Percentiles rank a stretch among this genome's conserved stretches.
These are phyloP conservation scores for Mucor mucedo DNA, from an alignment of 371 early-diverging fungal genomes.

Conservation along the genomic window DNA sequence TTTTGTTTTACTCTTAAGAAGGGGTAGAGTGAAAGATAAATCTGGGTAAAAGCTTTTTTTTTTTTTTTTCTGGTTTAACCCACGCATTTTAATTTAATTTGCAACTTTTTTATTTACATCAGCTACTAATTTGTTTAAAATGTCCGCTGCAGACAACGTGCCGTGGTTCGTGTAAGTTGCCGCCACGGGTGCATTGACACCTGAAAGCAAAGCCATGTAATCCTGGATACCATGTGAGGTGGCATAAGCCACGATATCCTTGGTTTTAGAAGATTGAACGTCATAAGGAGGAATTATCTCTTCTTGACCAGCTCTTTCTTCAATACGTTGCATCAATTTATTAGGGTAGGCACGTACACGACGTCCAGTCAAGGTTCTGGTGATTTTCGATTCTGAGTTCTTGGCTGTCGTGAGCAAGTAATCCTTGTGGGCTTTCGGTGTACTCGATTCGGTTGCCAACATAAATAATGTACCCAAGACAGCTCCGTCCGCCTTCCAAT, in stretches of 20 bases:
- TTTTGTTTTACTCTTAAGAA: too few relatives aligned
- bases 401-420: slow-evolving; percentile 25
- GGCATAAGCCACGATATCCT: slow-evolving; percentile 43
- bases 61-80: not conserved
- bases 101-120: slow-evolving; percentile 11
- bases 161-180: slow-evolving; percentile 43
- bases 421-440: slow-evolving; percentile 35
- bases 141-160: slow-evolving; percentile 33
- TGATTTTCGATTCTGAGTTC: slow-evolving; percentile 27
- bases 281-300: slow-evolving; percentile 37
- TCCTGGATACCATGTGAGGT: slow-evolving; percentile 28
- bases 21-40: too few relatives aligned
- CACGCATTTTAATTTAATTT: too few relatives aligned
- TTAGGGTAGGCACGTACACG: slow-evolving; percentile 45
- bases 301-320: slow-evolving; percentile 1
- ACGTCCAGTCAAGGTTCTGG: slow-evolving; percentile 40
- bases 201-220: slow-evolving; percentile 43
- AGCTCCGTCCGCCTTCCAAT: slow-evolving; percentile 41
- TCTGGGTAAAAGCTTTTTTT: too few relatives aligned
- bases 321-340: slow-evolving; percentile 37
- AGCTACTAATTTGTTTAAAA: slow-evolving; percentile 36
- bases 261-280: slow-evolving; percentile 48
- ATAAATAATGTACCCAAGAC: slow-evolving; percentile 50
- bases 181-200: slow-evolving; percentile 30
- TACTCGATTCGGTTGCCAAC: slow-evolving; percentile 39